Conservation (phyloP, 148 eudicot species). For the Chenopodium suecicum region DNA sequence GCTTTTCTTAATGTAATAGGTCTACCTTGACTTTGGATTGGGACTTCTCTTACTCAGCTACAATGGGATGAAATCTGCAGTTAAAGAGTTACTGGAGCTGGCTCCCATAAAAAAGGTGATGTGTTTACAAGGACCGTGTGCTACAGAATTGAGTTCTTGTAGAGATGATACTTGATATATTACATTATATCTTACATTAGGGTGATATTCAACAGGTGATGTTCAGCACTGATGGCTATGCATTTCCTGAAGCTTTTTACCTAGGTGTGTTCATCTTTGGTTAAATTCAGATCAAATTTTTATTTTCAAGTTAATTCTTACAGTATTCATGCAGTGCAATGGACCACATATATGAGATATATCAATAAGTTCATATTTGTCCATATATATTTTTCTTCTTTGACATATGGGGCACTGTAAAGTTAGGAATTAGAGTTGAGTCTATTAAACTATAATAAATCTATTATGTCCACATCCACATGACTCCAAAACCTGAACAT, state of each 20-base stretch:
- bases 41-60: constrained; percentile 78
- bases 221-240: constrained; percentile 93
- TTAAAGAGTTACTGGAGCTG: constrained; percentile 85
- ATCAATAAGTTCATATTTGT: not conserved
- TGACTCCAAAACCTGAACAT: not conserved
- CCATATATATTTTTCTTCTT: too few relatives aligned
- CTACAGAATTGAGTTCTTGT: not conserved
- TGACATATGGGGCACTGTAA: not conserved
- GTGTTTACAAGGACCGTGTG: not conserved
- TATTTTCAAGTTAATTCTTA: not conserved
- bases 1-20: constrained; percentile 40
- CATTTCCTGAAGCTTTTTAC: constrained; percentile 88
- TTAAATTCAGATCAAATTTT: not conserved
- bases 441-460: not conserved
- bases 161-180: not conserved
- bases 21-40: constrained; percentile 90
- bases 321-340: not conserved
- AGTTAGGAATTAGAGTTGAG: not conserved
- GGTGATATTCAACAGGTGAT: constrained; percentile 62
- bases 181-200: constrained; percentile 13
- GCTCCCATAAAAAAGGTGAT: constrained; percentile 92
- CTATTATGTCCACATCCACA: not conserved
- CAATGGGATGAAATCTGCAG: constrained; percentile 83
- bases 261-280: constrained; percentile 57
- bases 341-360: not conserved